Evolutionary conservation across 805 yeast genomes (phyloP).

Genomic region (Metschnikowia drakensbergensis): DNA sequence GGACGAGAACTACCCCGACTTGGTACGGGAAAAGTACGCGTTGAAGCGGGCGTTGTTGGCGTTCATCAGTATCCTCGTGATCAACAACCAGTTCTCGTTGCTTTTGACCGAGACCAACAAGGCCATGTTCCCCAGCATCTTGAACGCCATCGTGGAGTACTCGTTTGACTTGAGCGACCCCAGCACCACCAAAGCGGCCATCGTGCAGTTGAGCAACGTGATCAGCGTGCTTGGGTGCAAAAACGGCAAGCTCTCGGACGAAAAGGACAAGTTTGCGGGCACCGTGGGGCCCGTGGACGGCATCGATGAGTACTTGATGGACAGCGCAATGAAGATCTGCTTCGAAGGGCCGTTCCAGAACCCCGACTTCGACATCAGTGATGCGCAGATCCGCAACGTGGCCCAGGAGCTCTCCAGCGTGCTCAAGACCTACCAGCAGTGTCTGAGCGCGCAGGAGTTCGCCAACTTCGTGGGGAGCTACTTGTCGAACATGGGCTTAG

Average conservation of each 20-base stretch:
- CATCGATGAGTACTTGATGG: slow-evolving; percentile 64
- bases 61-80: slow-evolving; percentile 63
- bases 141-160: slow-evolving; percentile 61
- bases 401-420: slow-evolving; percentile 72
- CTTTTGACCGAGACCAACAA: slow-evolving; percentile 68
- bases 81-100: slow-evolving; percentile 76
- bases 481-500: slow-evolving; percentile 54
- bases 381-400: slow-evolving; percentile 73
- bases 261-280: slow-evolving; percentile 49
- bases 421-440: slow-evolving; percentile 50
- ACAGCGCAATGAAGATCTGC: slow-evolving; percentile 59
- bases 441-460: slow-evolving; percentile 39
- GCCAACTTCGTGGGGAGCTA: slow-evolving; percentile 48
- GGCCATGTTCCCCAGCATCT: slow-evolving; percentile 52
- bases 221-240: slow-evolving; percentile 58
- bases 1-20: slow-evolving; percentile 50
- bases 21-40: slow-evolving; percentile 58
- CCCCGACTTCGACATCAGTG: slow-evolving; percentile 60
- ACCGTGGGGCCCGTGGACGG: slow-evolving; percentile 59
- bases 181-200: slow-evolving; percentile 61
- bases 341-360: slow-evolving; percentile 81
- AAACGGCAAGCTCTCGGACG: slow-evolving; percentile 60
- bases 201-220: slow-evolving; percentile 64
- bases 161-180: slow-evolving; percentile 63
- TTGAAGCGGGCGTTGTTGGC: slow-evolving; percentile 69